Conservation (phyloP, 2,329 filamentous ascomycete species). For the Penicillium polonicum region DNA sequence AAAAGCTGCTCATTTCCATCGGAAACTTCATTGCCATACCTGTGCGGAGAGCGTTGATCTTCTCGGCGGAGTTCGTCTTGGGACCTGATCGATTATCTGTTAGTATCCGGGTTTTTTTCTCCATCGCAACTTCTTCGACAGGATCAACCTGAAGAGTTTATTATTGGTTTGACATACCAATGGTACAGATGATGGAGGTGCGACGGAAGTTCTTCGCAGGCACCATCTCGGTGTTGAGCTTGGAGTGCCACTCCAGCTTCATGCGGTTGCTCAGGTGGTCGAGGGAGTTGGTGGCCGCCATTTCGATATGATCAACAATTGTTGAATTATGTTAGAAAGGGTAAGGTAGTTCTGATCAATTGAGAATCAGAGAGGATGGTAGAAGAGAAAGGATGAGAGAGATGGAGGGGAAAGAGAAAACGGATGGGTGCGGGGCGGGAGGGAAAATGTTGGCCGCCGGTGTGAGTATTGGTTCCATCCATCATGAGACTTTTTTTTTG, state of each 20-base stretch:
- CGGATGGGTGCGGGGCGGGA: constrained; percentile 28
- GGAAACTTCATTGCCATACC: constrained; percentile 38
- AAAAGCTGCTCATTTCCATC: neutral
- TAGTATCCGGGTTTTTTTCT: constrained; percentile 17
- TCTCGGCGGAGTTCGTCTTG: constrained; percentile 97
- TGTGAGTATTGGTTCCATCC: constrained; percentile 17
- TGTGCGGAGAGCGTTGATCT: constrained; percentile 89
- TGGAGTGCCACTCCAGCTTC: constrained; percentile 67
- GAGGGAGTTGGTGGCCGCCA: constrained; percentile 74
- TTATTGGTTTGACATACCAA: constrained; percentile 58
- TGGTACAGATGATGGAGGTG: constrained; percentile 98
- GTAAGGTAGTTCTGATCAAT: constrained; percentile 12
- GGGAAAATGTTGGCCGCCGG: constrained; percentile 41
- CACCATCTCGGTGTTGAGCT: constrained; percentile 84
- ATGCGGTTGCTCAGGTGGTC: constrained; percentile 82
- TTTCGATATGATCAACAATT: constrained; percentile 37
- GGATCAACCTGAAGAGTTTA: neutral
- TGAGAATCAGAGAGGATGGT: constrained; percentile 14
- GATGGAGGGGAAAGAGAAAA: constrained; percentile 22
- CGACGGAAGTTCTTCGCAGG: constrained; percentile 89
- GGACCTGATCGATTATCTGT: constrained; percentile 57
- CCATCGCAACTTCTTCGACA: neutral
- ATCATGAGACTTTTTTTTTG: constrained; percentile 18
- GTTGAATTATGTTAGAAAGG: constrained; percentile 10
- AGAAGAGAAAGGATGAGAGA: constrained; percentile 15